Evolutionary conservation across 2,329 filamentous ascomycete genomes (phyloP), one percentile per base, ranked within the genome.

Genomic region (Paraphaeosphaeria minitans): DNA sequence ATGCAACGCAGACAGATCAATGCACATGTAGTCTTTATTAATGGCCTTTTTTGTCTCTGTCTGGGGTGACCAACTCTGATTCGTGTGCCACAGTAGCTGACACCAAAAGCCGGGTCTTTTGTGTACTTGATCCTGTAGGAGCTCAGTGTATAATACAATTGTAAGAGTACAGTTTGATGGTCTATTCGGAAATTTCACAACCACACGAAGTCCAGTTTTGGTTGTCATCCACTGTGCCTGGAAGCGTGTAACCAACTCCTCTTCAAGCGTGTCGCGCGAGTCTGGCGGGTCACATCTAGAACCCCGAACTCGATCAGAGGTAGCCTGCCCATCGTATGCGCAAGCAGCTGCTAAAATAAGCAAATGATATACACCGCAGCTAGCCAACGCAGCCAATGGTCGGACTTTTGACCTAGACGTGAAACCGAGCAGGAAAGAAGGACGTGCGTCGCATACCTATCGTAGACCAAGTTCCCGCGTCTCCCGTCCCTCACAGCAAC

Each of bases 371-470:
- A 41, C 55, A 56, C 54, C 35, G 35, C 47, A 48, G 37, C 37
- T 48, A 37, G 41, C 13, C 41, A 27, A 52, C 35, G 10, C 24
- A 29, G 53, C 63, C 48, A 64, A 63, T 62, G 58, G 56, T 29
- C 53, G 45, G 53, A 59, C 47, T 60, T 67, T 60, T 65, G 63
- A 60, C 63, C 64, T 57, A 59, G 60, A 60, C 55, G 35, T 58
- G 58, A 62, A 61, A 63, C 54, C 63, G 13, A 51, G 51, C 29
- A 49, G 50, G 41, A 39, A n/a, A 16, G 50, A 58, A 53, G 33
- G 39, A 52, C 22, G 41, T 39, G 29, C 45, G 37, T 37, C 16
- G 31, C 19, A 39, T 29, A n/a, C 27, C 43, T 29, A n/a, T 37
- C 43, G 29, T 37, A 42, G 59, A 62, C 57, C 51, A 56, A 55